Base-by-base conservation (phyloP, 148 eudicot species). In the Limonium bicolor region DNA sequence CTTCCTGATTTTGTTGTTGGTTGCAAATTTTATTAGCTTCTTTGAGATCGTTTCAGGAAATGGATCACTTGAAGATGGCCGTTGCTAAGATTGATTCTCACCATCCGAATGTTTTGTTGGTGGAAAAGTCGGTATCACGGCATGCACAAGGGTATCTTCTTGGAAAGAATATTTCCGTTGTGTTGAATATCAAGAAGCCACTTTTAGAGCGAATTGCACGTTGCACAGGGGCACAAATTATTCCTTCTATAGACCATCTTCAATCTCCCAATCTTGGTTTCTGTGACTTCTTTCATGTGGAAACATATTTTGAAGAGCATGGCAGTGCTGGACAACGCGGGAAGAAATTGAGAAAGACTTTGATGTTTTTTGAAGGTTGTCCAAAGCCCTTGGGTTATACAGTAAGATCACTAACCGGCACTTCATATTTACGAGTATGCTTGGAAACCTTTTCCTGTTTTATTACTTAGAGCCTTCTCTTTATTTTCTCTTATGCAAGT, bases 51-150 rank as follows among this genome's bases (percentile, higher is more conserved):
- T n/a, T n/a, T 36, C 30, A 92, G 99, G 99, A 92, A 76, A 92
- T 72, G 95, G 95, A 92, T 60, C 94, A 92, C 76, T 69, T 92
- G 60, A 92, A 76, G 78, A 85, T 85, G 99, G 95, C 93, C 54
- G 94, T 92, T 54, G 81, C 94, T 7, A 92, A 81, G 64, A 92
- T 92, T 40, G 79, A 67, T 55, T 64, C 71, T 22, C 83, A 85
- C 42, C 65, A 78, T 27, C 99, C 99, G 20, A 73, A 92, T 62
- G 52, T 92, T 51, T 63, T 92, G 41, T 60, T 92, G 51, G 99
- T 92, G 54, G 99, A 92, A 76, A 92, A 85, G 63, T 85, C 99
- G 33, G 99, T 92, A 38, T 78, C 99, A 32, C 67, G 99, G 50
- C 72, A 70, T 68, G 99, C 99, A 7, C 95, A 85, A 52, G 99